These are phyloP conservation scores for Geotrichum siamense DNA, from an alignment of 1,139 yeast species.

Conservation along the genomic window DNA sequence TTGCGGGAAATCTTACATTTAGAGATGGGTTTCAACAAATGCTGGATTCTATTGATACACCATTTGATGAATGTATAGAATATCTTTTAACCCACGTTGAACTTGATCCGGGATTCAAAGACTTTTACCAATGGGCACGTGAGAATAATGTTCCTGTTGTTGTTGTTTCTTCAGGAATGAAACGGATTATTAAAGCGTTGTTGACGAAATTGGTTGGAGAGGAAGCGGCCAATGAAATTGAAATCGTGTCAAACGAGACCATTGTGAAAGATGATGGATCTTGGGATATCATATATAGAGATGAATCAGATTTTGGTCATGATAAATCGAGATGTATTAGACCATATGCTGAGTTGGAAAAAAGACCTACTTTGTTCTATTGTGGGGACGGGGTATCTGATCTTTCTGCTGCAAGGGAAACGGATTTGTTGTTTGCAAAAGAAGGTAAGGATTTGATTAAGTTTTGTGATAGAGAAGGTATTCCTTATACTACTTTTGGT, in stretches of 20 bases:
- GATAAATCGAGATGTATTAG: slow-evolving; percentile 81
- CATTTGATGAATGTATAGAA: slow-evolving; percentile 79
- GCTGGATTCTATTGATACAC: slow-evolving; percentile 70
- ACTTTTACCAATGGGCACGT: slow-evolving; percentile 73
- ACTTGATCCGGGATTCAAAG: slow-evolving; percentile 85
- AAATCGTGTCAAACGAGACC: slow-evolving; percentile 78
- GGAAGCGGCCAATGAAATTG: slow-evolving; percentile 64
- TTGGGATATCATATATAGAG: slow-evolving; percentile 83
- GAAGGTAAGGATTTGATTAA: slow-evolving; percentile 83
- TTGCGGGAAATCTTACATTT: slow-evolving; percentile 62
- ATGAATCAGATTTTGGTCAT: slow-evolving; percentile 86
- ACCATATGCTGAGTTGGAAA: slow-evolving; percentile 45
- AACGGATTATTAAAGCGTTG: slow-evolving; percentile 76
- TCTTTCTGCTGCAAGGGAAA: slow-evolving; percentile 88
- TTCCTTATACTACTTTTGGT: slow-evolving; percentile 79
- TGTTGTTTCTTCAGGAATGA: slow-evolving; percentile 83
- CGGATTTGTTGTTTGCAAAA: slow-evolving; percentile 88
- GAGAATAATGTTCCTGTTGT: slow-evolving; percentile 65
- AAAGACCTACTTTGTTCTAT: slow-evolving; percentile 63
- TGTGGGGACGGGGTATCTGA: slow-evolving; percentile 98
- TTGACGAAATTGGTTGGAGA: slow-evolving; percentile 67
- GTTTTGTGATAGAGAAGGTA: slow-evolving; percentile 69
- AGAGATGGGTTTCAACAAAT: slow-evolving; percentile 72
- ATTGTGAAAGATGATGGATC: slow-evolving; percentile 47
- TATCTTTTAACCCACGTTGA: slow-evolving; percentile 44